Conservation (phyloP, 371 early-diverging fungal genomes). For the Mortierella sp. region DNA sequence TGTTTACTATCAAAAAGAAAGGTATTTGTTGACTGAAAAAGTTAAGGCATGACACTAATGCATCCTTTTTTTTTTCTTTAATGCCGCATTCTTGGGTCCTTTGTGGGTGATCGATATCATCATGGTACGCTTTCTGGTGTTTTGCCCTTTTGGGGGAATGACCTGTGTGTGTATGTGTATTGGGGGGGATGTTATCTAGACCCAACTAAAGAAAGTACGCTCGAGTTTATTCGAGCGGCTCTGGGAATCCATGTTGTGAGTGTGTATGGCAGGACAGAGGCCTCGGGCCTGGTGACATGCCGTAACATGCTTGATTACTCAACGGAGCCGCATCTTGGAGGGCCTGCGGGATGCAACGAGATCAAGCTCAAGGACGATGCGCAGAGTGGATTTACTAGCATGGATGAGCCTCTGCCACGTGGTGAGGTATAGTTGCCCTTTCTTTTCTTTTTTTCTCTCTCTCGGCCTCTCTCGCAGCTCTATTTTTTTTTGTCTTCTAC, state of each 20-base stretch:
- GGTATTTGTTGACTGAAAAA: not conserved
- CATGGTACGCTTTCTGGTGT: not conserved
- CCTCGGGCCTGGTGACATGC: conserved; percentile 60
- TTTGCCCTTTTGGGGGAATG: not conserved
- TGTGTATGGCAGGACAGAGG: conserved; percentile 71
- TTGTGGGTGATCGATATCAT: too few relatives aligned
- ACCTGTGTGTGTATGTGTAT: too few relatives aligned
- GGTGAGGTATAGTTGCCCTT: conserved; percentile 64
- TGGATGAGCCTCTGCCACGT: conserved; percentile 79
- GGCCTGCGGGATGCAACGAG: conserved; percentile 80
- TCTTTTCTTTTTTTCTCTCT: not conserved
- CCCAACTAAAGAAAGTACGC: conserved; percentile 41
- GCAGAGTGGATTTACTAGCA: conserved; percentile 70
- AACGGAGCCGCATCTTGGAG: conserved; percentile 69
- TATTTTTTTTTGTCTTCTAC: not conserved
- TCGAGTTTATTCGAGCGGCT: conserved; percentile 62
- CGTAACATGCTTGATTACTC: conserved; percentile 70
- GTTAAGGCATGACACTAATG: too few relatives aligned
- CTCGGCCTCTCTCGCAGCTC: not conserved
- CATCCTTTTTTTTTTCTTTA: conserved; percentile 51
- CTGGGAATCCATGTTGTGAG: conserved; percentile 65
- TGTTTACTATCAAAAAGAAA: not conserved
- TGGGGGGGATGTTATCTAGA: too few relatives aligned
- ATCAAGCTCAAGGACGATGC: conserved; percentile 88
- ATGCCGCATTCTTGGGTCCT: conserved; percentile 36